Evolutionary conservation across 2,329 filamentous ascomycete species (phyloP).

Genomic region (Raffaelea ambrosiae): DNA sequence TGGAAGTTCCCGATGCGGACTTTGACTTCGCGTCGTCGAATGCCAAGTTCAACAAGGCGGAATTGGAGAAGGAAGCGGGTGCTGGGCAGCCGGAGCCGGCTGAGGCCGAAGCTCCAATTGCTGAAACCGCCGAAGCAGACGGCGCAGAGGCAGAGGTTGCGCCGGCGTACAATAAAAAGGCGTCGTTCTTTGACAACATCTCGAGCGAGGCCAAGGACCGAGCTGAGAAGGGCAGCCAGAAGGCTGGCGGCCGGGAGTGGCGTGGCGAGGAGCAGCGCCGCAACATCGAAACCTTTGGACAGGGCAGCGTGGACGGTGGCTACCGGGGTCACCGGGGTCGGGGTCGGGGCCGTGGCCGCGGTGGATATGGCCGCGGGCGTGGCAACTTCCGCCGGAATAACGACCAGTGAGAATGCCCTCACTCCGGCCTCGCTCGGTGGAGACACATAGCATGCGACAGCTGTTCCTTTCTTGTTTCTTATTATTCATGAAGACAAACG

Average conservation of each 20-base stretch:
- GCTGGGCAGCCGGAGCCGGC: conserved; percentile 39
- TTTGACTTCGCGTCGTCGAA: conserved; percentile 87
- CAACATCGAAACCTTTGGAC: conserved; percentile 96
- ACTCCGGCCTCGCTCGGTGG: too few relatives aligned
- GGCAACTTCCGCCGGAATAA: conserved; percentile 19
- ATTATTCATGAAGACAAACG: too few relatives aligned
- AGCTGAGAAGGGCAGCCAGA: conserved; percentile 59
- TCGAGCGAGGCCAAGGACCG: conserved; percentile 89
- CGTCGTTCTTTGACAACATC: conserved; percentile 97
- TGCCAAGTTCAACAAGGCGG: conserved; percentile 81
- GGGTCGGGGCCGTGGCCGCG: conserved; percentile 62
- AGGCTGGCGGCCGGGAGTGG: conserved; percentile 77
- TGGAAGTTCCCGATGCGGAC: conserved; percentile 83
- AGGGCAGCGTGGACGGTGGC: conserved; percentile 82
- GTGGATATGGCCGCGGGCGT: conserved; percentile 27
- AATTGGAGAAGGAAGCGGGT: conserved; percentile 81
- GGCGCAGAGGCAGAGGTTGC: conserved; percentile 7
- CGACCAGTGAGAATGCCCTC: conserved; percentile 1
- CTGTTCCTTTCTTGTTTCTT: not conserved
- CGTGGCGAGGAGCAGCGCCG: conserved; percentile 86
- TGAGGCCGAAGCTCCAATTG: conserved; percentile 27
- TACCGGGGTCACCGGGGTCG: conserved; percentile 71
- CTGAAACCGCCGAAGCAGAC: conserved; percentile 16
- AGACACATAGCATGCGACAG: too few relatives aligned
- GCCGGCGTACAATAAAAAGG: conserved; percentile 72